These are phyloP conservation scores for Pseudocercospora cruenta DNA, from an alignment of 2,329 filamentous ascomycete genomes.

Conservation along the genomic window DNA sequence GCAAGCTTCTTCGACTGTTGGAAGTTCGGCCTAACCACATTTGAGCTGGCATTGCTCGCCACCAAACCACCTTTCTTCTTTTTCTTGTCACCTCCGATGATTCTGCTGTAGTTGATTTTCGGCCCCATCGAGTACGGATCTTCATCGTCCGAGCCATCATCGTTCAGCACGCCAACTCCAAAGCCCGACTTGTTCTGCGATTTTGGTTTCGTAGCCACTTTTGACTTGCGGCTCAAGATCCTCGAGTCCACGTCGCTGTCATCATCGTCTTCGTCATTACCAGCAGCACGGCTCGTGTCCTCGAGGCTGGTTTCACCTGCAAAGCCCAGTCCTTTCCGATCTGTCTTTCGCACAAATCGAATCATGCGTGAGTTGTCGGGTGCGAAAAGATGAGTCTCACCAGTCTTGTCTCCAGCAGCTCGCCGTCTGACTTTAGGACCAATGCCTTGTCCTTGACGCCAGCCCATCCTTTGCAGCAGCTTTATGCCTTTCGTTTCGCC, in stretches of 20 bases:
- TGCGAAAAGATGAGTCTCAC: conserved; percentile 73
- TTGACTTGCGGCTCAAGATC: conserved; percentile 37
- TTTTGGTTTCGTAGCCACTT: conserved; percentile 43
- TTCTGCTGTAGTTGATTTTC: conserved; percentile 81
- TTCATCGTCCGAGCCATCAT: conserved; percentile 92
- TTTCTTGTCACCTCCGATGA: conserved; percentile 80
- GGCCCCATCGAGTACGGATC: conserved; percentile 92
- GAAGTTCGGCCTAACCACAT: conserved; percentile 60
- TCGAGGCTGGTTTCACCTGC: conserved; percentile 60
- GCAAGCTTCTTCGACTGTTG: conserved; percentile 71
- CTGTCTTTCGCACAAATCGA: conserved; percentile 65
- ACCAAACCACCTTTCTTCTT: conserved; percentile 62
- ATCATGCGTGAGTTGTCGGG: conserved; percentile 78
- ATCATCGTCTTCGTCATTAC: conserved; percentile 38
- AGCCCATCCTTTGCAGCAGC: conserved; percentile 89
- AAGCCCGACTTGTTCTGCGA: conserved; percentile 71
- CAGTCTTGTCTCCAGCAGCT: conserved; percentile 67
- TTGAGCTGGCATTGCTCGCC: conserved; percentile 28
- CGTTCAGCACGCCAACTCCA: conserved; percentile 86
- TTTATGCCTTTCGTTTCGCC: conserved; percentile 87
- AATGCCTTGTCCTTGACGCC: conserved; percentile 91
- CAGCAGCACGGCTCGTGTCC: conserved; percentile 36
- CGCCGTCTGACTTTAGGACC: conserved; percentile 80
- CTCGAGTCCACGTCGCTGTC: conserved; percentile 36
- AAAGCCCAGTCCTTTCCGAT: conserved; percentile 72